phyloP scores from a whole-genome alignment of 495 filamentous ascomycete species.

The Penicillium taxi region DNA sequence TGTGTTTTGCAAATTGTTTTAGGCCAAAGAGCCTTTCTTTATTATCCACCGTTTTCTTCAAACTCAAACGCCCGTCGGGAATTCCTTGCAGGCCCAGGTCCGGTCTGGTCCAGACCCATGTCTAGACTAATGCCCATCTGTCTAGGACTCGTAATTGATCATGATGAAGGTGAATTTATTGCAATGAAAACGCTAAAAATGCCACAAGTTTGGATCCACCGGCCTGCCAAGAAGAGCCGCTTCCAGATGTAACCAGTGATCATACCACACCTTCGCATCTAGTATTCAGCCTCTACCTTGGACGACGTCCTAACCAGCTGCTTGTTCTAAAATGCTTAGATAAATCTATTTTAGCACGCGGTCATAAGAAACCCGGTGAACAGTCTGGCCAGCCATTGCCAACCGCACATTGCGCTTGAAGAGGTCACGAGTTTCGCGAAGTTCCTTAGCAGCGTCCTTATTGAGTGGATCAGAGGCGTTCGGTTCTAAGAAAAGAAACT shows the following conservation, averaged over 20 bases:
- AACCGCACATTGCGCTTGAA: slow-evolving; percentile 87
- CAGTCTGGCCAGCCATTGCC: slow-evolving; percentile 73
- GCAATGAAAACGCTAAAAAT: slow-evolving; percentile 23
- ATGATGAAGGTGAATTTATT: slow-evolving; percentile 11
- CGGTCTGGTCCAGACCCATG: no score
- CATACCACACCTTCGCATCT: no score
- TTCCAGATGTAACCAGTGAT: no score
- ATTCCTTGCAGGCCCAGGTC: no score
- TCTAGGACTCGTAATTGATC: no score
- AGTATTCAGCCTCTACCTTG: no score
- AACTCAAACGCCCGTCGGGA: no score
- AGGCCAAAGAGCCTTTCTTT: no score
- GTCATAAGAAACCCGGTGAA: slow-evolving; percentile 67
- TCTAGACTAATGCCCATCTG: neutral
- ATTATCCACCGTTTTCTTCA: no score
- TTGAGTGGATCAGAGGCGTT: slow-evolving; percentile 96
- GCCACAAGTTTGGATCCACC: no score
- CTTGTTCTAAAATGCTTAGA: slow-evolving; percentile 2
- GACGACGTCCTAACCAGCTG: no score
- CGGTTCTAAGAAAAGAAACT: slow-evolving; percentile 97
- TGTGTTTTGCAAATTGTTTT: slow-evolving; percentile 12
- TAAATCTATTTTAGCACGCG: slow-evolving; percentile 51
- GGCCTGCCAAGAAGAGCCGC: neutral
- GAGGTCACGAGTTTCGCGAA: slow-evolving; percentile 69
- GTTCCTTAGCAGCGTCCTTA: slow-evolving; percentile 92